Evolutionary conservation across 129 eudicot species (phyloP), one percentile per base, ranked within the genome.

Genomic region (sunflower (Helianthus annuus)): DNA sequence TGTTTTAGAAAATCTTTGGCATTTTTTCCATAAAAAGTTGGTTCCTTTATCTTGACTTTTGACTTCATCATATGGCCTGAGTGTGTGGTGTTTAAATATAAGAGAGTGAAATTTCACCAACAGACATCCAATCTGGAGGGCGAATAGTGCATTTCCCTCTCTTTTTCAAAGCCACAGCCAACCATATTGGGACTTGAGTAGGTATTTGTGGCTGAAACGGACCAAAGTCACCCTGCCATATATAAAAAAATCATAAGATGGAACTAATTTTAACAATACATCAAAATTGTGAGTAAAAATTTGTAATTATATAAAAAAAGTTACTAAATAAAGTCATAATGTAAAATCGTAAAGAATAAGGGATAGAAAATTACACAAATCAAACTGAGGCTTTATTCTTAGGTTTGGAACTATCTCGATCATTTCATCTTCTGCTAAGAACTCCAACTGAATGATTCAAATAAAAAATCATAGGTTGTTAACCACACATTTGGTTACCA

Each of bases 41-140:
- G n/a, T n/a, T n/a, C 4, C 1, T 27, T 56, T 58, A 4, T 58
- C 64, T 16, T 24, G 64, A 58, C 0, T 27, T 27, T 11, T 0
- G 1, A 58, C 3, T 27, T 22, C 39, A 24, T 24, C 63, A 11
- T 29, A 42, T 14, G 6, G 15, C 54, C 54, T 14, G 5, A 12
- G 12, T 38, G 12, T 38, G 68, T 38, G 48, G 49, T 36, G 12
- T 54, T 16, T 57, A 16, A 57, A 52, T 15, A 58, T 49, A 40
- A 32, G 4, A 11, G 7, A 27, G 52, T 38, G 36, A 39, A 86
- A 40, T 71, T 86, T 83, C 59, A 93, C 98, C 98, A 58, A 93
- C 86, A 51, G 92, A 83, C 92, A 90, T 93, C 98, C 98, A 93
- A 29, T 87, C 91, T 1, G 98, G 98, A 49, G 96, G 92, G 44